Evolutionary conservation across 768 basidiomycete species (phyloP), one percentile per base, ranked within the genome.

Genomic region (Boletellus ananas): DNA sequence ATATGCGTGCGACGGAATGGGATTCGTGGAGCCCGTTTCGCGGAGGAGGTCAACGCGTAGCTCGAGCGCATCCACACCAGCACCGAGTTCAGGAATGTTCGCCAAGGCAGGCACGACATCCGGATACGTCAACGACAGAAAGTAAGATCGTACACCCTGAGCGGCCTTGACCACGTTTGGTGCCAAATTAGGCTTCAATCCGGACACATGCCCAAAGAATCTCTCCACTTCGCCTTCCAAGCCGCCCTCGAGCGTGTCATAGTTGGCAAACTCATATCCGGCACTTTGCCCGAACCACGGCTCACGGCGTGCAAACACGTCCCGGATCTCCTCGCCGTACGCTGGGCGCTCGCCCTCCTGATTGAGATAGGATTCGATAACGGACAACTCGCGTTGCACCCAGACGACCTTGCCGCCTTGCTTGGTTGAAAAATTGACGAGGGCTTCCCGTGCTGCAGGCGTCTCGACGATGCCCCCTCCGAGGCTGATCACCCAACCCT

Each of bases 381-480:
- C 90, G 51, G 83, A 80, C 29, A 92, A 69, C 31, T 90, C 84
- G 13, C 96, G 80, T 17, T 83, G 78, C 51, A 98, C 78, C 67
- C 94, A 85, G 4, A 98, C 86, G 11, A 99, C 90, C 6, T 84
- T 81, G 4, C 90, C 89, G 23, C 72, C 73, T 17, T 58, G 52
- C 6, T 65, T 73, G 29, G 68, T 70, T 27, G 75, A 75, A 65
- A 90, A 94, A 16, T 75, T 68, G 66, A 83, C 78, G 51, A 99
- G 74, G 4, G 90, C 61, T 16, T 87, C 74, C 27, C 94, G 76
- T 12, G 91, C 87, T 36, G 74, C 78, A 1, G 84, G 77, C 0
- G 84, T 89, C 70, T 99, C 95, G 27, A 98, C 91, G 50, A 98
- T 84, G 1, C 95, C 95, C 4, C 96, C 96, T 3, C 96, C 95